These are phyloP conservation scores for Dalbergia cochinchinensis DNA, from an alignment of 306 rosid genomes.

Conservation along the genomic window DNA sequence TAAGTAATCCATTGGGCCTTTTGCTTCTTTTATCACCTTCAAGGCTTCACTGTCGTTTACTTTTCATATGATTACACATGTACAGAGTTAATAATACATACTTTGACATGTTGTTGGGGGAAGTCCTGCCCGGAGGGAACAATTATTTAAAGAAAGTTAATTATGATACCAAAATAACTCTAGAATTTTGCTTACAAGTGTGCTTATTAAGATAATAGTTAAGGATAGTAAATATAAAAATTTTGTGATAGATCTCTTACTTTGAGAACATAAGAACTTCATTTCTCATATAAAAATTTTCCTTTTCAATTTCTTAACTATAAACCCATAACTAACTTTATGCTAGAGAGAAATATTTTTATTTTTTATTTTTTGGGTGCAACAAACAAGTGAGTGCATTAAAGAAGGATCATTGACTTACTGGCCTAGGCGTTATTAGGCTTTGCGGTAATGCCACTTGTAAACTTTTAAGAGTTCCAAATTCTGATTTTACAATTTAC, in stretches of 20 bases:
- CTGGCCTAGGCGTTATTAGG: neutral
- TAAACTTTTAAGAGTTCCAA: neutral
- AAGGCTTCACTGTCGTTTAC: neutral
- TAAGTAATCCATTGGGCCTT: neutral
- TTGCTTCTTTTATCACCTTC: constrained; percentile 11
- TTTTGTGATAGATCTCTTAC: too few species aligned
- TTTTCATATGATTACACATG: neutral
- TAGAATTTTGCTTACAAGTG: neutral
- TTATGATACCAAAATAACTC: neutral
- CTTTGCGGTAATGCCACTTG: neutral
- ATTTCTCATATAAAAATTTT: too few species aligned
- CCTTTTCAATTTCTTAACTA: too few species aligned
- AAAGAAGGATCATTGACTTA: constrained; percentile 20
- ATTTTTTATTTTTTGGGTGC: neutral
- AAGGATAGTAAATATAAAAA: too few species aligned
- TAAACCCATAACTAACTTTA: neutral
- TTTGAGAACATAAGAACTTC: too few species aligned
- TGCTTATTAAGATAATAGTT: too few species aligned
- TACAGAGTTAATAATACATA: neutral
- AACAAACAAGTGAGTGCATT: neutral
- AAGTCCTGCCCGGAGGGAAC: neutral
- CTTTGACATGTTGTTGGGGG: neutral
- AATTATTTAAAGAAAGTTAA: neutral
- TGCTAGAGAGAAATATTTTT: neutral
- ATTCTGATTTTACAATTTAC: neutral